Base-by-base conservation (phyloP, 768 basidiomycete genomes). In the Russula olivacea region DNA sequence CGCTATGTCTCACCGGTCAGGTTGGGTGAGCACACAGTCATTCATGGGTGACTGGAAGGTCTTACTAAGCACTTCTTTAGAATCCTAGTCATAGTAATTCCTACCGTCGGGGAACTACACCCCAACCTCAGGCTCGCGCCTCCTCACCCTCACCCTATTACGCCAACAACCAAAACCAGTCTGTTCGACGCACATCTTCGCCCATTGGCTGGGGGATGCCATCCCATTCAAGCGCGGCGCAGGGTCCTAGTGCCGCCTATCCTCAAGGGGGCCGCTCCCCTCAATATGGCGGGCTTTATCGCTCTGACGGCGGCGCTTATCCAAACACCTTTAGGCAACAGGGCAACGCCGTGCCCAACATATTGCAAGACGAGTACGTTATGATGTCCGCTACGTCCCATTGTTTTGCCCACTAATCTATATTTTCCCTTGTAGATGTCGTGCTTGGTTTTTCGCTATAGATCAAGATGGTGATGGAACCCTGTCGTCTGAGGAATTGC, bases 381-480 rank as follows among this genome's bases (percentile, higher is more conserved):
- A 17, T 28, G 4, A 28, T n/a, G 9, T 41, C 7, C 28, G 10
- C 9, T 23, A 12, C 14, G 3, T 21, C 21, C 45, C 45, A 21
- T 17, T 9, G 10, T 30, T 34, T 19, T 21, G 9, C 14, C 14
- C 6, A 2, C 23, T 38, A 25, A 58, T 3, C 10, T 10, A 12
- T 9, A 9, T 14, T 15, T 40, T 15, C 32, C 10, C 19, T 23
- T 49, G 41, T 4, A 64, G 63, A 21, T 32, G 25, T 25, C 43
- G 25, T 38, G 4, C 15, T 3, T 64, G 47, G 63, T 64, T 64
- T 43, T 6, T 55, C 12, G 55, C 58, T 8, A 38, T 64, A 4
- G 63, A 59, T 11, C 63, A 64, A 36, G 53, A 64, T 3, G 47
- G 40, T 7, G 49, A 48, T 55, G 58, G 63, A 21, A 32, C 43